Percentiles rank a stretch among this genome's conserved stretches.
Conservation (phyloP, 1,139 yeast genomes). For the Scheffersomyces quercinus region DNA sequence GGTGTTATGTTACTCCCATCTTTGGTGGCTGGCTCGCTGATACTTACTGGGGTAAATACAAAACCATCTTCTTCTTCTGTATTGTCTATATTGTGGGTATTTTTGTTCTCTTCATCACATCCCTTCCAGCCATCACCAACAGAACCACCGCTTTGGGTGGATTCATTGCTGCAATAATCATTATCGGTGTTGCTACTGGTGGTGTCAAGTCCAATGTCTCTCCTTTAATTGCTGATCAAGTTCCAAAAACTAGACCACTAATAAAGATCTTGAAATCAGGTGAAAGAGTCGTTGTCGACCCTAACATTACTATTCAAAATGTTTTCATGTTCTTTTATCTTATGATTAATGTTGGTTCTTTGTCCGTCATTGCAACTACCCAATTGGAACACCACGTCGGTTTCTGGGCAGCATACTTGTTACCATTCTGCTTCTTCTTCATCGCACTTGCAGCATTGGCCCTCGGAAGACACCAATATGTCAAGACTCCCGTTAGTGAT, state of each 20-base stretch:
- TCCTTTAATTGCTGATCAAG: slow-evolving; percentile 23
- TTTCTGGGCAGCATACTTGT: slow-evolving; percentile 44
- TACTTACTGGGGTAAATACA: slow-evolving; percentile 21
- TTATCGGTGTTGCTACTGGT: slow-evolving; percentile 68
- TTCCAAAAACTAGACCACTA: slow-evolving; percentile 33
- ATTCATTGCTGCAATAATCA: slow-evolving; percentile 58
- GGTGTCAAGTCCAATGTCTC: slow-evolving; percentile 22
- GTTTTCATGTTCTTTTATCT: slow-evolving; percentile 46
- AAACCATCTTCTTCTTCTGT: slow-evolving; percentile 45
- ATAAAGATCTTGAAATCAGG: slow-evolving; percentile 37
- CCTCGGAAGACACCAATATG: slow-evolving; percentile 18
- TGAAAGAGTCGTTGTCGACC: slow-evolving; percentile 41
- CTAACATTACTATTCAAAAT: slow-evolving; percentile 42
- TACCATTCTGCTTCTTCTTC: slow-evolving; percentile 21
- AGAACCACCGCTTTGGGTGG: slow-evolving; percentile 49
- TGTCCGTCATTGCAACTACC: slow-evolving; percentile 45
- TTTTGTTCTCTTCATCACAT: slow-evolving; percentile 64
- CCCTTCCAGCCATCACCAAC: slow-evolving; percentile 64
- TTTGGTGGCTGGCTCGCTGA: slow-evolving; percentile 26
- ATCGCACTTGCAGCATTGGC: slow-evolving; percentile 15
- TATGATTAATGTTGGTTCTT: slow-evolving; percentile 43
- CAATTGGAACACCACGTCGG: slow-evolving; percentile 38
- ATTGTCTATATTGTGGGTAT: slow-evolving; percentile 62
- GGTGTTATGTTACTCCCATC: slow-evolving; percentile 24
- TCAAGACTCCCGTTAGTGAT: slow-evolving; percentile 19